Evolutionary conservation across 202 grass and related monocot species (phyloP), one percentile per base, ranked within the genome.

Genomic region (Schoenoplectus tabernaemontani): DNA sequence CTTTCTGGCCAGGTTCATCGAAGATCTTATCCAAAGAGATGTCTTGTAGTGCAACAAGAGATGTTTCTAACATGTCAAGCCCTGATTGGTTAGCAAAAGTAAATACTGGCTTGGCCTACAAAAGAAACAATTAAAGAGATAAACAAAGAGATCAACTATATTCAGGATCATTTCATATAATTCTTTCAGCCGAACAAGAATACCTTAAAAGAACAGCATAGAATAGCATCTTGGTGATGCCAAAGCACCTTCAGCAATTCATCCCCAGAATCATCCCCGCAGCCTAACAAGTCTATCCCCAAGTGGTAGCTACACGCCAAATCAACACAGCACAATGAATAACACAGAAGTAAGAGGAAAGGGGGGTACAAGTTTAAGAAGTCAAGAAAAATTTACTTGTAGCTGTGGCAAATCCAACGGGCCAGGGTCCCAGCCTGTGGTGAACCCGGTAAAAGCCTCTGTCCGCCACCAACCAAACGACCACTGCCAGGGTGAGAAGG

Each of bases 31-130:
- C 95, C 72, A 95, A 82, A 42, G 89, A 88, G 63, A 98, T 91
- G 36, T 95, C 96, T 89, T 98, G 96, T 37, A 98, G 85, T 0
- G 89, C 89, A 17, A 98, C 64, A 34, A 98, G 83, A 22, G 91
- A 92, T 62, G 96, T 98, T 76, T 98, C 96, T 61, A 98, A 68
- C 96, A 98, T 98, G 82, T 98, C 96, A 61, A 98, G 86, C 1
- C 96, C 96, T 24, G 96, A 88, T 74, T 98, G 93, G 78, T 98
- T 98, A 15, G 96, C 96, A 64, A 95, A 98, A 0, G 83, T 98
- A 76, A 98, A 98, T 73, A 90, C 82, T 0, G 91, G 89, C 60
- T 92, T 87, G 46, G 88, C 92, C 96, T 98, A 82, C 50, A 53
- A 83, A 54, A 69, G 32, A 78, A 67, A 41, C 59, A 63, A 10